Base-by-base conservation (phyloP, 106 monocot genomes). In the Apostasia shenzhenica region DNA sequence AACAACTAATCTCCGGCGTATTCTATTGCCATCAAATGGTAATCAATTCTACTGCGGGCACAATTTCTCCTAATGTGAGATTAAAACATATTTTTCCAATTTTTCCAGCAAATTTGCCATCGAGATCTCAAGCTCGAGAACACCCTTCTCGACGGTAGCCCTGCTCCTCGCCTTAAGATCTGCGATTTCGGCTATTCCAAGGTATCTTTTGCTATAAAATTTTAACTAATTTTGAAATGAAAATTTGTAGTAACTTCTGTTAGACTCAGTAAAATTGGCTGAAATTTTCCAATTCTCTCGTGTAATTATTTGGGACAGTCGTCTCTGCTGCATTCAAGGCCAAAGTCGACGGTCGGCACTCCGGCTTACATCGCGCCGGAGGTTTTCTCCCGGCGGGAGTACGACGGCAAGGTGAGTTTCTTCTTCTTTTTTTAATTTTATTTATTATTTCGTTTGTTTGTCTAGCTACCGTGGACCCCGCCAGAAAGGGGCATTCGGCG, bases 111-210 rank as follows among this genome's bases (percentile, higher is more conserved):
- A 87, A 83, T 87, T 4, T 87, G 86, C 59, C 70, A 70, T 70
- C 45, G 70, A 59, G 70, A 70, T 59, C 53, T 70, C 58, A 70
- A 70, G 59, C 59, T 70, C 47, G 70, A 70, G 70, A 70, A 70
- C 48, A 70, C 70, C 26, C 48, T 70, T 45, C 59, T 70, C 10
- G 70, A 70, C 55, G 70, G 70, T 46, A 58, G 70, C 70, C 69
- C 70, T 2, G 70, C 70, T 44, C 86, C 86, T 6, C 76, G 86
- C 14, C 86, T 87, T 48, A 87, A 87, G 59, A 83, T 87, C 59
- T 87, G 86, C 44, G 86, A 87, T 72, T 87, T 87, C 55, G 86
- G 86, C 48, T 83, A 87, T 62, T 87, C 86, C 40, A 87, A 87
- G 86, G 86, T 87, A 13, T 1, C 3, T 6, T 64, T 73, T 72